Percentiles rank a stretch among this genome's conserved stretches.
These are phyloP conservation scores for Leccinum variicolor DNA, from an alignment of 768 basidiomycete species.

Conservation along the genomic window DNA sequence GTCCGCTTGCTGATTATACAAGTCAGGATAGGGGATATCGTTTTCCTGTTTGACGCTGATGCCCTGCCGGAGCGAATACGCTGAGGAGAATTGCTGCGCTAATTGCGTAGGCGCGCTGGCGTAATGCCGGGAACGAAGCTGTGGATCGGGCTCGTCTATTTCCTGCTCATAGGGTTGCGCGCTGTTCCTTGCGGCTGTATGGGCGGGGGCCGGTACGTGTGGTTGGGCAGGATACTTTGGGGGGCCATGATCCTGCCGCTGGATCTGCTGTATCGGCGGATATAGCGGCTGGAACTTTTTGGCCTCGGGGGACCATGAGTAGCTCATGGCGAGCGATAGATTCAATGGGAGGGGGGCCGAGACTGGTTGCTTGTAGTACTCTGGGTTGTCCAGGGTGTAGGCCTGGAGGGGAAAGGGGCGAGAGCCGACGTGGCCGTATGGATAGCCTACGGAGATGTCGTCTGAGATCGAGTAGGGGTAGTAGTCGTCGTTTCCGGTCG, in stretches of 20 bases:
- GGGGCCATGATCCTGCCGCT: conserved; percentile 23
- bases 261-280: conserved; percentile 30
- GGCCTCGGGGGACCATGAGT: conserved; percentile 29
- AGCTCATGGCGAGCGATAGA: conserved; percentile 31
- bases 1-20: conserved; percentile 24
- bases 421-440: conserved; percentile 22
- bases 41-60: conserved; percentile 28
- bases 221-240: conserved; percentile 17
- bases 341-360: conserved; percentile 31
- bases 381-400: conserved; percentile 22
- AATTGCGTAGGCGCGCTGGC: conserved; percentile 15
- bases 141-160: conserved; percentile 27
- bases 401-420: conserved; percentile 22
- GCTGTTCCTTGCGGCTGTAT: conserved; percentile 10
- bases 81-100: conserved; percentile 18
- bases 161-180: conserved; percentile 23
- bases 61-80: conserved; percentile 23
- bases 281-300: conserved; percentile 37
- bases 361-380: conserved; percentile 33
- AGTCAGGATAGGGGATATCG: conserved; percentile 24
- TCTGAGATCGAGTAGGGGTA: conserved; percentile 26
- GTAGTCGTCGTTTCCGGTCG: conserved; percentile 25
- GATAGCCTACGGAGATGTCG: conserved; percentile 20
- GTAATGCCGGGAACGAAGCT: conserved; percentile 24
- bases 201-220: conserved; percentile 7